Evolutionary conservation across 1,284 basidiomycete genomes (phyloP).

Genomic region (Volvariella surrecta): DNA sequence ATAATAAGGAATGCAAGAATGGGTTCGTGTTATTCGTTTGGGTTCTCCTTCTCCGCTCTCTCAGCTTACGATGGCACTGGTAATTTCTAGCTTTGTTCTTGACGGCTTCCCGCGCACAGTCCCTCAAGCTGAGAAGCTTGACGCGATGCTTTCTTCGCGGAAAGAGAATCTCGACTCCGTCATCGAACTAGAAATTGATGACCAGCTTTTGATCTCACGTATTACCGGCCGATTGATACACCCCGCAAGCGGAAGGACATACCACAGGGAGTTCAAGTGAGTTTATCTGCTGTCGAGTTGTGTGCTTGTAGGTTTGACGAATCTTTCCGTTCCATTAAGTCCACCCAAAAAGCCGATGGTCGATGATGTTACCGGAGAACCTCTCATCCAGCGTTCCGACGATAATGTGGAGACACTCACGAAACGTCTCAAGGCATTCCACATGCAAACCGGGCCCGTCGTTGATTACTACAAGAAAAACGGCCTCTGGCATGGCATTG

Average conservation of each 20-base stretch:
- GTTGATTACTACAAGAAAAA: slow-evolving; percentile 95
- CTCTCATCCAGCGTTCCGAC: slow-evolving; percentile 87
- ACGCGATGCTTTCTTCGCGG: slow-evolving; percentile 77
- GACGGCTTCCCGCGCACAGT: slow-evolving; percentile 99
- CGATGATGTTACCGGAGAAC: slow-evolving; percentile 94
- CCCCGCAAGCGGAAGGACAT: slow-evolving; percentile 81
- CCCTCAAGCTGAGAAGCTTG: slow-evolving; percentile 95
- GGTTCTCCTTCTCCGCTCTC: slow-evolving; percentile 5
- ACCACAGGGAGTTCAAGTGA: slow-evolving; percentile 94
- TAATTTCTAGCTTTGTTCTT: slow-evolving; percentile 75
- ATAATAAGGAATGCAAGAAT: slow-evolving; percentile 88
- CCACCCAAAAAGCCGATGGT: slow-evolving; percentile 93
- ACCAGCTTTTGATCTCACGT: slow-evolving; percentile 92
- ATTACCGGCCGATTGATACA: slow-evolving; percentile 97
- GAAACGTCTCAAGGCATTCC: slow-evolving; percentile 85
- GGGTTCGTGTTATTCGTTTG: slow-evolving; percentile 53
- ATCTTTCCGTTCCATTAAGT: slow-evolving; percentile 31
- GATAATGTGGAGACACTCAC: slow-evolving; percentile 91
- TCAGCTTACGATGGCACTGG: not conserved
- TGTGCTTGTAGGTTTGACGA: not conserved
- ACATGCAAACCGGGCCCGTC: slow-evolving; percentile 90
- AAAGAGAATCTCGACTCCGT: slow-evolving; percentile 89
- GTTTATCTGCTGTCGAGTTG: slow-evolving; percentile 23
- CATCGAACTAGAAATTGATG: slow-evolving; percentile 88
- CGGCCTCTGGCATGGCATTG: slow-evolving; percentile 83